These are phyloP conservation scores for Eutypa lata DNA, from an alignment of 2,329 filamentous ascomycete genomes.

Conservation along the genomic window DNA sequence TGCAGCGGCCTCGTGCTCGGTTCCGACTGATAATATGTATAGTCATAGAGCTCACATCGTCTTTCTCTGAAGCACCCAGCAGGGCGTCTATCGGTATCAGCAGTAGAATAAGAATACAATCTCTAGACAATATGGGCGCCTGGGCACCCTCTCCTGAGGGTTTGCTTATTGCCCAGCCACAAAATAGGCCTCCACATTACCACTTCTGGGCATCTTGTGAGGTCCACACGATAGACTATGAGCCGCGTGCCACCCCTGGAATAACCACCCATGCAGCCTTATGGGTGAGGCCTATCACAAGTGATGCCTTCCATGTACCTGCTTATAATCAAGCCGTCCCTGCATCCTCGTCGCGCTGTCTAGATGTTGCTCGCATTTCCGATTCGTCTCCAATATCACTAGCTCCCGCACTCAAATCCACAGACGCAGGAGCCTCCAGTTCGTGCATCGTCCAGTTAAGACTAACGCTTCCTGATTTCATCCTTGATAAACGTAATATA, in stretches of 20 bases:
- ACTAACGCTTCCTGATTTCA: slow-evolving; percentile 1
- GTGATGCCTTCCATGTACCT: slow-evolving; percentile 14
- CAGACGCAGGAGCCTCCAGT: slow-evolving; percentile 10
- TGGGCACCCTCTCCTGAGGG: background rate
- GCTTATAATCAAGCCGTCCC: slow-evolving; percentile 20
- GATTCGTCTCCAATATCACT: slow-evolving; percentile 21
- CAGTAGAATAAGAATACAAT: background rate
- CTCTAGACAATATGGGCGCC: background rate
- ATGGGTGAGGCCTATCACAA: slow-evolving; percentile 21
- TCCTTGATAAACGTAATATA: no score
- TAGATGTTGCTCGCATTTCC: slow-evolving; percentile 16
- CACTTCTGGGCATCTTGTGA: background rate
- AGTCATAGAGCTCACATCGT: background rate
- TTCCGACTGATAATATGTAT: background rate
- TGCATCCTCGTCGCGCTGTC: slow-evolving; percentile 13
- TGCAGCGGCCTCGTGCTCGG: background rate
- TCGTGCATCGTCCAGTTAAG: slow-evolving; percentile 12
- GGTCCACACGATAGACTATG: background rate
- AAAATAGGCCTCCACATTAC: background rate
- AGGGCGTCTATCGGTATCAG: background rate
- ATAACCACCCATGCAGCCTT: background rate
- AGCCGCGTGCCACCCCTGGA: slow-evolving; percentile 3
- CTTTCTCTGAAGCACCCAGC: background rate
- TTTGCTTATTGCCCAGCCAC: background rate
- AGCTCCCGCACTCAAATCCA: slow-evolving; percentile 19